A percentile compares a stretch with the other conserved stretches of the same genome.
These are phyloP conservation scores for Dillenia turbinata DNA, from an alignment of 164 flowering plant species.

Conservation along the genomic window DNA sequence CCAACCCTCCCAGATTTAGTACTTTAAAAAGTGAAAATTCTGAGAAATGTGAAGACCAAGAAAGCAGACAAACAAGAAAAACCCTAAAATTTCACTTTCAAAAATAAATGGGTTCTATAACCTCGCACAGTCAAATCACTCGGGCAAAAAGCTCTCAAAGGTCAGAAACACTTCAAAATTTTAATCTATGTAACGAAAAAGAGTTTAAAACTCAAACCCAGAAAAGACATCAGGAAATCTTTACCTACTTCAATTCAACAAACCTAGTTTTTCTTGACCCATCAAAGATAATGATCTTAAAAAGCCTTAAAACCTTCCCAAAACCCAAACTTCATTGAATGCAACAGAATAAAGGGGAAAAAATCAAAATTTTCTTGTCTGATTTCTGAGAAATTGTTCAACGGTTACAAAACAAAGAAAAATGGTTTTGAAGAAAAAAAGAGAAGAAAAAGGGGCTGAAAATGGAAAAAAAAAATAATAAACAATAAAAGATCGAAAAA, in stretches of 20 bases:
- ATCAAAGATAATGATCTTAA: constrained; percentile 13
- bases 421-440: not conserved
- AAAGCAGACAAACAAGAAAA: too few species aligned
- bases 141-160: not conserved
- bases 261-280: constrained; percentile 1
- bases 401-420: constrained; percentile 11
- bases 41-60: too few species aligned
- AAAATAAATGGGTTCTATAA: too few species aligned
- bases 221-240: not conserved
- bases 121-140: too few species aligned
- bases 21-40: too few species aligned
- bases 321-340: not conserved
- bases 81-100: too few species aligned
- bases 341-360: not conserved
- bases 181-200: constrained; percentile 9
- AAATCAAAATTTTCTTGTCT: constrained; percentile 1
- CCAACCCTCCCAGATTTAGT: too few species aligned
- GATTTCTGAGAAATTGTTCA: constrained; percentile 14
- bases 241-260: constrained; percentile 1
- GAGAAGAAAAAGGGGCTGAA: constrained; percentile 2
- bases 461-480: constrained; percentile 9
- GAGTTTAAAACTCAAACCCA: not conserved
- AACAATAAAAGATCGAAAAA: constrained; percentile 12
- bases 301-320: constrained; percentile 3
- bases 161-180: constrained; percentile 3